Base-by-base conservation (phyloP, 2,329 filamentous ascomycete species). In the Macrophomina tecta region DNA sequence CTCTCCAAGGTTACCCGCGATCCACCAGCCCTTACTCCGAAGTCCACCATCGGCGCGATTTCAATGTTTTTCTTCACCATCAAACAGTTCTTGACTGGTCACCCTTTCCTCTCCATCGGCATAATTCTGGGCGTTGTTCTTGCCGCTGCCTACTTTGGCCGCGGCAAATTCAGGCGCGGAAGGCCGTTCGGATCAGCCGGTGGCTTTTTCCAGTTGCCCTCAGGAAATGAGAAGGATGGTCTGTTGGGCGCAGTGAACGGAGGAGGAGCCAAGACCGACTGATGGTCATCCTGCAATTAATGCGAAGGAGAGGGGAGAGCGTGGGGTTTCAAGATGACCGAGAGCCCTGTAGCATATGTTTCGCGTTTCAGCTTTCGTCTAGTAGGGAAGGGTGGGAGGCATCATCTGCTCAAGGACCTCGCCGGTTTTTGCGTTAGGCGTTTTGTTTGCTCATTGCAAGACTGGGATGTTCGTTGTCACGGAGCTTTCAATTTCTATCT, bases 31-130 rank as follows among this genome's bases (percentile, higher is more conserved):
- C 90, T 96, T 77, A 86, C 87, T 74, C 84, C 90, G 38, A 95
- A 94, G 82, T 88, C 90, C 69, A 93, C 91, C n/a, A 89, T 91
- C 67, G 89, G 87, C 64, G 85, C 85, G 67, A 81, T 94, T 69
- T 87, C 90, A 74, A 90, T 91, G 78, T 80, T 92, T 68, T 91
- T 92, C 80, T 81, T 81, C 69, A 77, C 76, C 4, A 69, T 82
- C 28, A 78, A 78, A 56, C 75, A 75, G 28, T 80, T 81, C 63
- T 73, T 79, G 28, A 71, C 74, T n/a, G 75, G 77, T 38, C 83
- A 85, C 69, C 83, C 83, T 1, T 74, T 81, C 64, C 71, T 85
- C 7, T 76, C 76, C 30, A 72, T 87, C 6, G 86, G 85, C 16
- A 84, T 89, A 69, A 79, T 89, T 23, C 77, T 88, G 18, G 88